Evolutionary conservation across 139 green algal species (phyloP).

Genomic region (Closterium sp.): DNA sequence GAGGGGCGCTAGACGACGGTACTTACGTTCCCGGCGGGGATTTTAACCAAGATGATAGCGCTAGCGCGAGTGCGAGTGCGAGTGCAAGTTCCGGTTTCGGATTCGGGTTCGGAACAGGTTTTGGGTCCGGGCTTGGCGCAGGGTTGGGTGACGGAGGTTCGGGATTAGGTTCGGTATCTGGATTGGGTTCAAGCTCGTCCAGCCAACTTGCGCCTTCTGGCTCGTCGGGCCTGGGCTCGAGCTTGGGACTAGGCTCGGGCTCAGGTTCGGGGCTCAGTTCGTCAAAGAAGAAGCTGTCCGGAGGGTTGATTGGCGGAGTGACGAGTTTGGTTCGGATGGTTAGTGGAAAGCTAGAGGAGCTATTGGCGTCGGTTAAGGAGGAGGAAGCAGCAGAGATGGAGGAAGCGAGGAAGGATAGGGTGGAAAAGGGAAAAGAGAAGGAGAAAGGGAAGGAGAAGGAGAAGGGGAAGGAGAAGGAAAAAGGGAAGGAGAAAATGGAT

Average conservation of each 20-base stretch:
- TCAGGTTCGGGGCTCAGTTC: neutral
- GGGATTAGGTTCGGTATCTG: neutral
- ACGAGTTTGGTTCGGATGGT: constrained; percentile 1
- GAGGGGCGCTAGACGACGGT: neutral
- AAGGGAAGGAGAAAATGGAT: neutral
- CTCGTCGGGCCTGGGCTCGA: neutral
- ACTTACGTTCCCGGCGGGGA: neutral
- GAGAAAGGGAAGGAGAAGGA: neutral
- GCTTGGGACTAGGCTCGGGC: neutral
- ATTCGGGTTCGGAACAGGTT: neutral
- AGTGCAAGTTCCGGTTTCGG: neutral
- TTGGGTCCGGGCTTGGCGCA: neutral
- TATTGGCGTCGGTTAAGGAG: constrained; percentile 6
- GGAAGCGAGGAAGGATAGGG: neutral
- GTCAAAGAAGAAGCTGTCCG: neutral
- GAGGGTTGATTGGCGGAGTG: neutral
- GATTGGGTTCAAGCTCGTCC: neutral
- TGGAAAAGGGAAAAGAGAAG: neutral
- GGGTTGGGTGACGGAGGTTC: neutral
- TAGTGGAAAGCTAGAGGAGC: constrained; percentile 7
- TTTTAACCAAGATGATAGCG: neutral
- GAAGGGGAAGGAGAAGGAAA: neutral
- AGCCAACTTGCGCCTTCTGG: too few species aligned
- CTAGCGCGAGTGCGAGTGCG: too few species aligned
- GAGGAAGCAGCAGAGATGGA: constrained; percentile 2